These are phyloP conservation scores for Suhomyces coccinellae DNA, from an alignment of 1,139 yeast genomes.

Conservation along the genomic window DNA sequence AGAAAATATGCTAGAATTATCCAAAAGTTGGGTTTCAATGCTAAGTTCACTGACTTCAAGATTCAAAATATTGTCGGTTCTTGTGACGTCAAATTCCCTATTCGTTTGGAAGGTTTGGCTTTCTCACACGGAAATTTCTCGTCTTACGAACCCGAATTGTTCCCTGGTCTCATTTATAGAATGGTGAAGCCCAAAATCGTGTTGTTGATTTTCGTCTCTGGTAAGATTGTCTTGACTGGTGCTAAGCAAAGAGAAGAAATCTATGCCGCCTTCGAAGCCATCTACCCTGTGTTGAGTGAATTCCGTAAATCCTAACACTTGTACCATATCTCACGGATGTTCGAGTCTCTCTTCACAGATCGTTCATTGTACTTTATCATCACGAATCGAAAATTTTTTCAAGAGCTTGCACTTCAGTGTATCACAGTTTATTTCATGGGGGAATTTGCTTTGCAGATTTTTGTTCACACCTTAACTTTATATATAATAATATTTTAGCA, in stretches of 20 bases:
- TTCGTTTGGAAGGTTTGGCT: conserved; percentile 95
- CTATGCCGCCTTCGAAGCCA: conserved; percentile 96
- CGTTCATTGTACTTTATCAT: conserved; percentile 9
- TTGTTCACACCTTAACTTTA: conserved; percentile 2
- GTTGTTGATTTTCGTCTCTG: conserved; percentile 90
- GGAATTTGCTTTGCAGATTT: conserved; percentile 3
- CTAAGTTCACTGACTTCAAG: conserved; percentile 93
- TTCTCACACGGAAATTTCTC: conserved; percentile 99
- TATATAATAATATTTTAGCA: conserved; percentile 8
- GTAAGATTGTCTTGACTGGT: conserved; percentile 97
- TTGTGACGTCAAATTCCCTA: conserved; percentile 96
- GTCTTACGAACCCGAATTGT: conserved; percentile 95
- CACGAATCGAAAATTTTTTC: conserved; percentile 3
- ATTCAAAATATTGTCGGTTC: conserved; percentile 99
- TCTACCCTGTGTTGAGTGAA: conserved; percentile 97
- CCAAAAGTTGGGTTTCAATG: conserved; percentile 96
- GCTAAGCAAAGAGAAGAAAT: conserved; percentile 99
- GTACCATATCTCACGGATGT: conserved; percentile 8
- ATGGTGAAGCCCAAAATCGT: conserved; percentile 99
- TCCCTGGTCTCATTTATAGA: conserved; percentile 98
- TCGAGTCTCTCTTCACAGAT: conserved; percentile 1
- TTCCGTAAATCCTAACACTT: conserved; percentile 70
- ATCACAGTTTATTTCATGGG: conserved; percentile 8
- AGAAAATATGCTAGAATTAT: conserved; percentile 97
- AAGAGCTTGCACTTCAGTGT: conserved; percentile 2